Evolutionary conservation across 306 rosid genomes (phyloP), one percentile per base, ranked within the genome.

Genomic region (Lagenaria siceraria): DNA sequence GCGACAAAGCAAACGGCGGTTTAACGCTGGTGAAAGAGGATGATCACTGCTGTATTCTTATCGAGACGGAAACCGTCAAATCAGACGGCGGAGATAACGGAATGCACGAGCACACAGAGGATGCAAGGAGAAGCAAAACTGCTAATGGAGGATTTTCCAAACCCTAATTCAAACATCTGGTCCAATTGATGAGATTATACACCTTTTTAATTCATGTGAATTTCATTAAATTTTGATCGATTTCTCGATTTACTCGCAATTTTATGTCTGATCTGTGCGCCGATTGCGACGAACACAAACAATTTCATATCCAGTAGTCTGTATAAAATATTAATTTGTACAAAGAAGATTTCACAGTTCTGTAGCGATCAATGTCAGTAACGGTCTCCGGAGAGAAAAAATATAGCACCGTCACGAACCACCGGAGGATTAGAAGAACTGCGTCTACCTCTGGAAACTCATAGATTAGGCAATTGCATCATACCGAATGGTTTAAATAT

Each of bases 251-350:
- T 66, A 38, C 13, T 64, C 22, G 9, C n/a, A 68, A 22, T 68
- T 69, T 22, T 6, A 24, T 18, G 53, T 68, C 74, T 21, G 33
- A 68, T 65, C 73, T 10, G 73, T 19, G 10, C 51, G 53, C 53
- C 51, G 74, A 65, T 65, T 65, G 17, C 17, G 29, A 40, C 33
- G 74, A 69, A 42, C 75, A 46, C 55, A 69, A 22, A 69, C 55
- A 22, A 69, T 22, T 43, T 69, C 54, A 69, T 24, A 69, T 69
- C 74, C 19, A 40, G 10, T 46, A 46, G 9, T 63, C 33, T 43
- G 55, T 69, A 69, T 22, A 69, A 69, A 48, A 69, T 69, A 42
- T 66, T 36, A 36, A 66, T 69, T 22, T 69, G 54, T 69, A 69
- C 75, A 69, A 14, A 42, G 36, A 13, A 22, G 75, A n/a, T 42